Evolutionary conservation across 2,329 filamentous ascomycete species (phyloP).

Genomic region (Alternaria burnsii): DNA sequence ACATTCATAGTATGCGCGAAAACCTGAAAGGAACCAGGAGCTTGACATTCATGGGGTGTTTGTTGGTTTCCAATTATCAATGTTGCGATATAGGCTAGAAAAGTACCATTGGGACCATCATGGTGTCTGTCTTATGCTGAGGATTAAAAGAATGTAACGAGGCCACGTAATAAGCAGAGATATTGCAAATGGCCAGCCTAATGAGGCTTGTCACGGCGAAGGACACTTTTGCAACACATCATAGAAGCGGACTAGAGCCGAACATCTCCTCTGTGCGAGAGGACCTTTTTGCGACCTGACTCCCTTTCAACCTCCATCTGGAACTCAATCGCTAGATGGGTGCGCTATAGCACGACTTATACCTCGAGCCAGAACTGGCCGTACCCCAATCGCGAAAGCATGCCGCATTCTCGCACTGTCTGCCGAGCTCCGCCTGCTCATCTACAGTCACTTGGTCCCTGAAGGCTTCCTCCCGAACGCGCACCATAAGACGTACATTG

Average conservation of each 20-base stretch:
- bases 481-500: not conserved
- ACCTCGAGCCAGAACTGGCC: not conserved
- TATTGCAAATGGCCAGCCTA: not conserved
- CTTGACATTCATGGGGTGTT: not conserved
- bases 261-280: not conserved
- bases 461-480: constrained; percentile 1
- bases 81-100: not conserved
- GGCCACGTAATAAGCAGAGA: not conserved
- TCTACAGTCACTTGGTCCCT: constrained; percentile 1
- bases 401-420: constrained; percentile 4
- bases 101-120: too few relatives aligned
- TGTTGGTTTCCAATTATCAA: too few relatives aligned
- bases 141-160: not conserved
- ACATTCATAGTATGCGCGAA: not conserved
- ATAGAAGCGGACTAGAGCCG: not conserved
- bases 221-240: not conserved
- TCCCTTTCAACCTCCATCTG: not conserved
- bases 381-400: not conserved
- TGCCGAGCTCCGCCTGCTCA: not conserved
- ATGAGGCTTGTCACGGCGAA: not conserved
- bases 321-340: not conserved
- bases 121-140: not conserved
- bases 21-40: not conserved
- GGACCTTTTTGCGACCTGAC: not conserved
- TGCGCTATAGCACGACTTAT: not conserved